Evolutionary conservation across 768 basidiomycete species (phyloP).

Genomic region (Tephrocybe rancida): DNA sequence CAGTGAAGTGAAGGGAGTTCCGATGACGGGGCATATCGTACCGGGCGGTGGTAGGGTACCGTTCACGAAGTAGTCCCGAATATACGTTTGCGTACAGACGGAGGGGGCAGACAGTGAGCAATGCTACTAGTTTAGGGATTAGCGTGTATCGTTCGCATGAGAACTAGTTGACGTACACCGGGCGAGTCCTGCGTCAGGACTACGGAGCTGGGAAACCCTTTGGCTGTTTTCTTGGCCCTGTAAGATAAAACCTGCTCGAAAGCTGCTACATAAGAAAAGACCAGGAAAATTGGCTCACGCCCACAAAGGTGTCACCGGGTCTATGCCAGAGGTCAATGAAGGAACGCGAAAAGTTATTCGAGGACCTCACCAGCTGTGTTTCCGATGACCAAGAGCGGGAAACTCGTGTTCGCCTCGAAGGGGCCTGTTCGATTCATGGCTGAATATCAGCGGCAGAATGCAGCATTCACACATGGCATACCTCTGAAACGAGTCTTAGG

Average conservation of each 20-base stretch:
- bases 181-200: slow-evolving; percentile 44
- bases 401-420: slow-evolving; percentile 30
- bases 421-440: slow-evolving; percentile 21
- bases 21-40: slow-evolving; percentile 39
- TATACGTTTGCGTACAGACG: slow-evolving; percentile 25
- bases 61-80: slow-evolving; percentile 40
- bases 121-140: slow-evolving; percentile 19
- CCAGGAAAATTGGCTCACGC: slow-evolving; percentile 18
- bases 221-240: slow-evolving; percentile 42
- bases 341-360: not conserved
- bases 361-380: slow-evolving; percentile 23
- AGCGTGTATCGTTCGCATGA: not conserved
- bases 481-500: slow-evolving; percentile 25
- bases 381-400: slow-evolving; percentile 29
- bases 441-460: not conserved
- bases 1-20: slow-evolving; percentile 24
- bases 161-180: slow-evolving; percentile 31
- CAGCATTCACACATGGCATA: not conserved
- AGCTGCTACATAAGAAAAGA: not conserved
- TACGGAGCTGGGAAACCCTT: slow-evolving; percentile 37
- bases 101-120: slow-evolving; percentile 26
- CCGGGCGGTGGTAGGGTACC: slow-evolving; percentile 41
- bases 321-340: slow-evolving; percentile 8
- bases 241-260: not conserved
- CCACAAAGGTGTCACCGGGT: slow-evolving; percentile 28